These are phyloP conservation scores for Epichloe elymi DNA, from an alignment of 2,329 filamentous ascomycete genomes.

Conservation along the genomic window DNA sequence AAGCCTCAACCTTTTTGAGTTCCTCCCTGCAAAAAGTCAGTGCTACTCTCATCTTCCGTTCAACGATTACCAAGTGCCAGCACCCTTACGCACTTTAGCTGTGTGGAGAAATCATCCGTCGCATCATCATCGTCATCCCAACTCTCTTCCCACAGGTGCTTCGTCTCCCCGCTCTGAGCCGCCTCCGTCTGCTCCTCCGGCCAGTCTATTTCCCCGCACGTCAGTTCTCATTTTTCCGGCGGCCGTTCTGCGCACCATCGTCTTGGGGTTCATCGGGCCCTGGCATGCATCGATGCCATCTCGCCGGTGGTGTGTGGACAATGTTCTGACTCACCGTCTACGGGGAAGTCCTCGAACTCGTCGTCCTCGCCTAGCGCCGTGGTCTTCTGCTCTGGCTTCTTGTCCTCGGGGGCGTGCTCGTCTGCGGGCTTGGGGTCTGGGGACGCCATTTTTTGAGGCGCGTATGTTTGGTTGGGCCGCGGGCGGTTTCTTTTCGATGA, in stretches of 20 bases:
- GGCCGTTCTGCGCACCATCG: background rate
- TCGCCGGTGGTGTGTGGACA: too few species aligned
- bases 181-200: conserved; percentile 79
- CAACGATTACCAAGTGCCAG: conserved; percentile 18
- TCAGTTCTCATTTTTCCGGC: background rate
- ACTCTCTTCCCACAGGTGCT: conserved; percentile 96
- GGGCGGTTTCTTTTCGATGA: background rate
- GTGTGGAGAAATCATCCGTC: conserved; percentile 87
- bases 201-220: conserved; percentile 56
- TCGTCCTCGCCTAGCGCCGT: conserved; percentile 85
- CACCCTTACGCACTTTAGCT: conserved; percentile 56
- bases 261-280: too few species aligned
- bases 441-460: conserved; percentile 5
- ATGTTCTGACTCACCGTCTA: conserved; percentile 55
- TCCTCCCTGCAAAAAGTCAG: conserved; percentile 52
- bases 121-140: conserved; percentile 99
- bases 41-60: background rate
- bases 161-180: conserved; percentile 51
- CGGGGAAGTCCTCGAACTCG: conserved; percentile 97
- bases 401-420: conserved; percentile 14
- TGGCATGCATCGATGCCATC: background rate
- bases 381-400: conserved; percentile 33
- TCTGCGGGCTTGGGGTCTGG: conserved; percentile 17
- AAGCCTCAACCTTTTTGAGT: conserved; percentile 80
- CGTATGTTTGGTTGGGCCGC: background rate